Base-by-base conservation (phyloP, 2,329 filamentous ascomycete genomes). In the Didymella glomerata region DNA sequence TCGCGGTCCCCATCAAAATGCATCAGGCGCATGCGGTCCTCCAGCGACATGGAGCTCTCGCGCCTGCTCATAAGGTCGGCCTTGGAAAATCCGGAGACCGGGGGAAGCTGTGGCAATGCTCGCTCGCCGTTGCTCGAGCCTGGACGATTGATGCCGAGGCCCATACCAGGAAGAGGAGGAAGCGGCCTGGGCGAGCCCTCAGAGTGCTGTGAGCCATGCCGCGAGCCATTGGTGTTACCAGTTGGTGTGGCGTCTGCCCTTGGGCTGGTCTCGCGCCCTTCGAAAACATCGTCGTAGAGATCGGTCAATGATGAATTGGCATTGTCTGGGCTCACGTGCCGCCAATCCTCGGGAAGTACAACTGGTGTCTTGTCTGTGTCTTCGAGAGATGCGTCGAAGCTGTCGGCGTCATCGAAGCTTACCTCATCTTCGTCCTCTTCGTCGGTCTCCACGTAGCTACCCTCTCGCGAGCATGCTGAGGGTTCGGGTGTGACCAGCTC, bases 281-380 rank as follows among this genome's bases (percentile, higher is more conserved):
- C 88, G 68, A 91, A 95, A 1, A 88, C 86, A 67, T 92, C 87
- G 36, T 91, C 88, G 34, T 85, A 82, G 13, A 80, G 76, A 59
- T 84, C 79, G 4, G 81, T 80, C 36, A 86, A 72, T 24, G 83
- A 82, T 14, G 79, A 83, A 62, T 86, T 82, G n/a, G 82, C 85
- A 22, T 77, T 86, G 68, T 83, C 88, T 75, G 79, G 91, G 80
- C 80, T 93, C 84, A 89, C 88, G 65, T 86, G 91, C 63, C 91
- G 88, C 95, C 95, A 99, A 75, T 97, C 93, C 70, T 98, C 95
- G 0, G 95, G 95, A 22, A 96, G 86, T n/a, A 99, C 94, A 11
- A 99, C 95, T 0, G 95, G 95, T 1, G 95, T 98, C 82, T 98
- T 98, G 72, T 96, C 92, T 5, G 92, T 94, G 72, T 98, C 94